phyloP scores from a whole-genome alignment of 495 filamentous ascomycete genomes.

The Evansstolkia leycettana region DNA sequence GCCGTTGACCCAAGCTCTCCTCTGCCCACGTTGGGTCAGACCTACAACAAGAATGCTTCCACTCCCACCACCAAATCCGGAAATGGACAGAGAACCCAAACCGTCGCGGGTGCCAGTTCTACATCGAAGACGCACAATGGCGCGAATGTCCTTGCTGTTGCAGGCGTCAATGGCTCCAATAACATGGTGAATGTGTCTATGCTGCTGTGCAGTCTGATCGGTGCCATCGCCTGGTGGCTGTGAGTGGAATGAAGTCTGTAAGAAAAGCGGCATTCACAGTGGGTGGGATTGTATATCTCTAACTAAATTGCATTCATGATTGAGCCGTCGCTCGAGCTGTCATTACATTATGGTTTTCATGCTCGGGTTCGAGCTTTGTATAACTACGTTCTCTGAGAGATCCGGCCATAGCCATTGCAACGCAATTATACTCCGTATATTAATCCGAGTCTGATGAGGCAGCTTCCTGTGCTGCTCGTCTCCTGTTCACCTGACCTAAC shows the following conservation, averaged over 20 bases:
- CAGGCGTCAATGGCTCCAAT: slow-evolving; percentile 9
- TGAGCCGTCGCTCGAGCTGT: no score
- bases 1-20: slow-evolving; percentile 52
- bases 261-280: no score
- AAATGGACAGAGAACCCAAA: slow-evolving; percentile 1
- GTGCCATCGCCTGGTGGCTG: slow-evolving; percentile 14
- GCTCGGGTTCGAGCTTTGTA: no score
- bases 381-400: no score
- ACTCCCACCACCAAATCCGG: slow-evolving; percentile 4
- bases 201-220: slow-evolving; percentile 11
- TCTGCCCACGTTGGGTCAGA: slow-evolving; percentile 53
- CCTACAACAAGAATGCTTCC: slow-evolving; percentile 8
- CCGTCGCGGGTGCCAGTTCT: slow-evolving; percentile 6
- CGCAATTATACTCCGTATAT: no score
- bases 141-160: slow-evolving; percentile 7
- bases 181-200: slow-evolving; percentile 12
- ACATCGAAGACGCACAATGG: slow-evolving; percentile 10
- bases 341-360: no score
- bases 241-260: slow-evolving; percentile 1
- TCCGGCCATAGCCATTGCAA: no score
- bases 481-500: no score
- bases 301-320: no score
- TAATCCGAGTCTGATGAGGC: no score
- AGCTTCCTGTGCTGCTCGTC: no score
- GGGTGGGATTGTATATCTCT: no score